Evolutionary conservation across 192 early-diverging fungal genomes (phyloP), one percentile per base, ranked within the genome.

Genomic region (Backusella tuberculispora): DNA sequence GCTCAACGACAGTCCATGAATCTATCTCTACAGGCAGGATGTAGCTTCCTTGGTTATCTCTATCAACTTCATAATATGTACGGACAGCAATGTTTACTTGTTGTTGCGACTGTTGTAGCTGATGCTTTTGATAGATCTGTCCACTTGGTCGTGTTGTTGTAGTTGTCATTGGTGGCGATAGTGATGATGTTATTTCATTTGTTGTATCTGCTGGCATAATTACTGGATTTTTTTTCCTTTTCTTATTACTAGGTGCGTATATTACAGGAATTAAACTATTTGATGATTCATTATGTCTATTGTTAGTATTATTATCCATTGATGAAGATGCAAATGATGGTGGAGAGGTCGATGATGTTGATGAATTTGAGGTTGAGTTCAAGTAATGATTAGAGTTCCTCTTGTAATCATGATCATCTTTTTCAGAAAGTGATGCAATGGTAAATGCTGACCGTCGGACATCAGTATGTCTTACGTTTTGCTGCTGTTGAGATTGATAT

Each of bases 1-100:
- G 84, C 68, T 71, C 74, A 19, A 90, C 76, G 17, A 98, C 83
- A 5, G 92, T 95, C 42, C 93, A 87, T n/a, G 92, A 87, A 4
- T 94, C 96, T 34, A 94, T 84, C 53, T 91, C 84, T 6, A 95
- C 85, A 0, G 96, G 96, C 56, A 97, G 79, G 26, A 91, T 88
- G 12, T 91, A 88, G 43, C 85, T 85, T 9, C 96, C 96, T 15
- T 83, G 17, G 29, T 86, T 87, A 74, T 91, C 90, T 53, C 72
- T 72, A 48, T 85, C 84, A 6, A 89, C 81, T 45, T 82, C 76
- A 68, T 81, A 81, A 74, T 74, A 77, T 37, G 77, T 79, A 63
- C 77, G 77, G n/a, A 79, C 67, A 26, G 66, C 37, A 13, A 65
- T 73, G 24, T 47, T 73, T 42, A 73, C 40, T 64, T 67, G 71